A percentile compares a stretch with the other conserved stretches of the same genome.
Conservation (phyloP, 1,284 basidiomycete genomes). For the Cutaneotrichosporon sp. region DNA sequence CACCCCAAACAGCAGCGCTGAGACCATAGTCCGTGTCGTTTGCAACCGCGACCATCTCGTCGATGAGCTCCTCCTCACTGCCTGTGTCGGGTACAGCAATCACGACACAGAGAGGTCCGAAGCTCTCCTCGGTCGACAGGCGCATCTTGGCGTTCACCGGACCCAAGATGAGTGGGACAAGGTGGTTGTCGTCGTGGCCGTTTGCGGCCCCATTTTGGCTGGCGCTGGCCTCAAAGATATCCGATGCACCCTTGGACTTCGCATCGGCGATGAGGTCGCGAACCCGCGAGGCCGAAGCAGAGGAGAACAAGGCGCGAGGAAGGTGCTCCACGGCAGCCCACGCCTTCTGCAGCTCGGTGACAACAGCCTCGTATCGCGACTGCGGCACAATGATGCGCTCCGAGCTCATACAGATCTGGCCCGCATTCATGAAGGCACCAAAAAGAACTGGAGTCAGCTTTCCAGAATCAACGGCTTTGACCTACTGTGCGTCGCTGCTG, state of each 20-base stretch:
- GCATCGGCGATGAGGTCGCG: conserved; percentile 55
- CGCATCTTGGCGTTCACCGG: conserved; percentile 54
- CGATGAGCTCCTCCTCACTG: conserved; percentile 37
- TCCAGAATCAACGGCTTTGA: neutral
- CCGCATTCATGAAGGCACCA: conserved; percentile 59
- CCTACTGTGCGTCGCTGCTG: conserved; percentile 50
- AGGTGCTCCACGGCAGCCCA: conserved; percentile 35
- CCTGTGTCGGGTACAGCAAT: conserved; percentile 20
- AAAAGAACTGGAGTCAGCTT: conserved; percentile 51
- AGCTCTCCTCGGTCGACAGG: conserved; percentile 57
- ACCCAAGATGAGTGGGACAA: conserved; percentile 55
- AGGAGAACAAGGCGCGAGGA: conserved; percentile 51
- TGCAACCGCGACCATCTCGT: conserved; percentile 51
- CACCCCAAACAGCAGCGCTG: conserved; percentile 56
- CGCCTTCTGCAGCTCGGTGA: conserved; percentile 27
- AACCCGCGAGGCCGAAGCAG: conserved; percentile 54
- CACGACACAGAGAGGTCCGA: conserved; percentile 54
- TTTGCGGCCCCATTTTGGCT: neutral
- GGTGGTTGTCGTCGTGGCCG: conserved; percentile 44
- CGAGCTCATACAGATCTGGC: conserved; percentile 66
- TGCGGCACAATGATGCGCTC: conserved; percentile 59
- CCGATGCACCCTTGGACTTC: conserved; percentile 53
- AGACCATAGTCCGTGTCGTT: conserved; percentile 57
- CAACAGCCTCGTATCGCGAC: conserved; percentile 46
- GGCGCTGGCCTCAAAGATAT: conserved; percentile 3